Base-by-base conservation (phyloP, 495 filamentous ascomycete genomes). In the Platismatia glauca region DNA sequence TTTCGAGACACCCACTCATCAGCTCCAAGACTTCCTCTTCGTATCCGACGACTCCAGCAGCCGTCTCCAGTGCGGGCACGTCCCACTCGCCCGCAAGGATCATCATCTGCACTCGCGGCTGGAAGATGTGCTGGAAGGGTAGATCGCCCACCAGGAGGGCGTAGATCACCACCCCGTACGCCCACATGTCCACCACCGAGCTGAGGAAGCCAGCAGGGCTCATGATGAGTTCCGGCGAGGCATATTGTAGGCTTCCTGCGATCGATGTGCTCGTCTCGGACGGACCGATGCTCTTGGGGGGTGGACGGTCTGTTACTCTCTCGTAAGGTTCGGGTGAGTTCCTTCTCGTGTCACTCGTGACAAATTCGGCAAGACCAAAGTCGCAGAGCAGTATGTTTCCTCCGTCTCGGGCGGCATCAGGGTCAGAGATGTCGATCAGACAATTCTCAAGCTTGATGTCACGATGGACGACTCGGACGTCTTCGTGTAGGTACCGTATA, bases 371-470 rank as follows among this genome's bases (percentile, higher is more conserved):
- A 77, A 90, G 84, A 43, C 87, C 87, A 66, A 90, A 90, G 66
- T 90, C 87, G 66, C 86, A 89, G 12, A 90, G 78, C 1, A 86
- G 78, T 13, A 90, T 70, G 33, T 81, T 82, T 4, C 84, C 86
- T 20, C 79, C 81, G 63, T 84, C 81, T 1, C 70, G 62, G 1
- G 68, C 64, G 8, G 78, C 73, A 50, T 78, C 69, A 0, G 82
- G 79, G 18, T 64, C 70, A n/a, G 76, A 73, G 65, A 77, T 73
- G 65, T 90, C 86, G 31, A 90, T 68, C 13, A 90, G 79, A 65
- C 87, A 90, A 65, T 90, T 90, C 70, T 90, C 87, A 9, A 90
- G 79, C 72, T 90, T 90, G 68, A 90, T 83, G 68, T 90, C 87
- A 37, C 87, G 76, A 68, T 90, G 87, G 12, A 89, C 83, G 44